A percentile compares a stretch with the other conserved stretches of the same genome.
Evolutionary conservation across 2,329 filamentous ascomycete species (phyloP).

Genomic region (Cercospora zeae-maydis): DNA sequence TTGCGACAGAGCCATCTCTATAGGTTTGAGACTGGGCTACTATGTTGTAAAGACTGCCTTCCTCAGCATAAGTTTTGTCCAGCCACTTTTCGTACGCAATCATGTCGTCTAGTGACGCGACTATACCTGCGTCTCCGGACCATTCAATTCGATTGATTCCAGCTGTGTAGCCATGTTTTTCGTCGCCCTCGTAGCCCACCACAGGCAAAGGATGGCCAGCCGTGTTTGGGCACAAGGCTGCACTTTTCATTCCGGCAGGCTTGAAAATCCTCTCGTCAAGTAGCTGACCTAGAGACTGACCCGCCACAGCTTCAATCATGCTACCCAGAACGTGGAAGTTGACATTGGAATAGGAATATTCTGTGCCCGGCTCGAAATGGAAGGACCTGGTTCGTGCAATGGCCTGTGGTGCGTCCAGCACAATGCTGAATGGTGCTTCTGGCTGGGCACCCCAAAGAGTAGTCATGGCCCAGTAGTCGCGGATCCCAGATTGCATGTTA

Average conservation of each 20-base stretch:
- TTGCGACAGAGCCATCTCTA: conserved; percentile 37
- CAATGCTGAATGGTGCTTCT: conserved; percentile 41
- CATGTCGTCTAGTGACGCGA: conserved; percentile 47
- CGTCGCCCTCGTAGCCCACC: conserved; percentile 45
- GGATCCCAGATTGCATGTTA: conserved; percentile 44
- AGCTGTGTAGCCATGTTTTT: conserved; percentile 38
- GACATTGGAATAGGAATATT: conserved; percentile 45
- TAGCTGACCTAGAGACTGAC: conserved; percentile 37
- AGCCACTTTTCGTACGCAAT: conserved; percentile 46
- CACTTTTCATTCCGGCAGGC: conserved; percentile 45
- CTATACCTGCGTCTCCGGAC: conserved; percentile 47
- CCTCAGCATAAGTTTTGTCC: conserved; percentile 34
- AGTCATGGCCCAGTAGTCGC: conserved; percentile 47
- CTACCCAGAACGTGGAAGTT: conserved; percentile 44
- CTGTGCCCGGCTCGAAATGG: conserved; percentile 44
- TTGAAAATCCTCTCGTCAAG: conserved; percentile 40
- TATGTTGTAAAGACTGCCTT: conserved; percentile 37
- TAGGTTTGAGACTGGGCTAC: conserved; percentile 33
- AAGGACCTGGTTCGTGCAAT: conserved; percentile 36
- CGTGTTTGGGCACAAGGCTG: conserved; percentile 40
- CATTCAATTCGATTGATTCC: conserved; percentile 46
- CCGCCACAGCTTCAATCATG: conserved; percentile 40
- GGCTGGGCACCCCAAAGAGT: conserved; percentile 44
- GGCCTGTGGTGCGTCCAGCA: conserved; percentile 32
- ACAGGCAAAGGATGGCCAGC: conserved; percentile 39